A percentile compares a stretch with the other conserved stretches of the same genome.
phyloP scores from a whole-genome alignment of 208 protist genomes.

The Naegleria gruberi region DNA sequence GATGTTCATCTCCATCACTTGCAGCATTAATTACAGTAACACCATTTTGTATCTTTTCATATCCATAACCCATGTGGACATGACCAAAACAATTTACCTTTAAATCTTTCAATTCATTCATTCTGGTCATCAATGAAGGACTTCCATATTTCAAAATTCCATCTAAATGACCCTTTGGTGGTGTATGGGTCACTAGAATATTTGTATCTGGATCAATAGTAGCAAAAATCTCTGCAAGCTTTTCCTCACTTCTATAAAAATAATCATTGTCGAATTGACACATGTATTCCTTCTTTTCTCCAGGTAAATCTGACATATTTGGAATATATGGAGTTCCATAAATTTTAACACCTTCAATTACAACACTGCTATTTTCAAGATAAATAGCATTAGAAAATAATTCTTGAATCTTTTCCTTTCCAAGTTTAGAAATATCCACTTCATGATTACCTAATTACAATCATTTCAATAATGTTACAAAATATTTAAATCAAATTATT shows the following conservation, averaged over 20 bases:
- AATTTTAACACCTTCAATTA: constrained; percentile 1
- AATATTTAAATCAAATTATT: background rate
- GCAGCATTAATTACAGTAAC: background rate
- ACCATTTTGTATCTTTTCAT: background rate
- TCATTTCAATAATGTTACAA: background rate
- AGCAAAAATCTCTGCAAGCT: background rate
- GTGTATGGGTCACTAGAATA: background rate
- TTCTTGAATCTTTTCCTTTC: background rate
- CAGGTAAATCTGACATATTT: background rate
- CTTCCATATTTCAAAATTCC: background rate
- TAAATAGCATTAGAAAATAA: background rate
- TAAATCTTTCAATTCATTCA: background rate
- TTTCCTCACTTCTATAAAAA: background rate
- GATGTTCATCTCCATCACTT: background rate
- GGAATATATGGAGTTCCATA: constrained; percentile 11
- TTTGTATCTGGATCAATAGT: background rate
- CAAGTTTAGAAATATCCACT: background rate
- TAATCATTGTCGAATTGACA: background rate
- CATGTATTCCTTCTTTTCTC: background rate
- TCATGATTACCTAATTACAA: background rate
- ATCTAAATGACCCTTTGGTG: background rate
- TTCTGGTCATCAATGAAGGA: background rate
- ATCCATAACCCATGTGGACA: background rate
- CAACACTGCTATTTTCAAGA: background rate
- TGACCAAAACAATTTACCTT: constrained; percentile 1